These are phyloP conservation scores for Yamadazyma spencermartinsiae DNA, from an alignment of 1,139 yeast genomes.

Conservation along the genomic window DNA sequence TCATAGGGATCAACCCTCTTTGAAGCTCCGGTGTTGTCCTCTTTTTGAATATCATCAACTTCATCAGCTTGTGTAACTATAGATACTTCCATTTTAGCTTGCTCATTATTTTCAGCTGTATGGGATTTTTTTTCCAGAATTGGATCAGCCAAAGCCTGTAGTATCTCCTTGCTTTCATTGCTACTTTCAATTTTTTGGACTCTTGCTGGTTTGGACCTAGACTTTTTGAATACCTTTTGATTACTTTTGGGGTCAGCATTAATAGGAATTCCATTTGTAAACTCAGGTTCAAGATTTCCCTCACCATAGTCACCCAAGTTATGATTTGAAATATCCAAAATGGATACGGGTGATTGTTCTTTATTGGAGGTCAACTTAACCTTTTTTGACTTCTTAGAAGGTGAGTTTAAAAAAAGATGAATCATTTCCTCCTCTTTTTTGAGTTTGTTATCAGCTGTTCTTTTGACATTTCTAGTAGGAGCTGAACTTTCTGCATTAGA, in stretches of 20 bases:
- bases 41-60: not conserved
- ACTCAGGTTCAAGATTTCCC: constrained; percentile 26
- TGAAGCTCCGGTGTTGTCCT: not conserved
- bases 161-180: constrained; percentile 1
- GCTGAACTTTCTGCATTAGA: no score
- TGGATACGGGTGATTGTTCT: constrained; percentile 18
- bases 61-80: not conserved
- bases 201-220: constrained; percentile 3
- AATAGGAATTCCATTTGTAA: constrained; percentile 3
- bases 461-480: not conserved
- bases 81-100: not conserved
- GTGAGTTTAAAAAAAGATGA: constrained; percentile 9
- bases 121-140: constrained; percentile 5
- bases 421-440: constrained; percentile 1
- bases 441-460: not conserved
- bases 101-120: not conserved
- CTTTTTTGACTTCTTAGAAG: constrained; percentile 16
- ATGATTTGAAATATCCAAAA: constrained; percentile 31
- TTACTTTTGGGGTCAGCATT: constrained; percentile 4
- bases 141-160: constrained; percentile 2
- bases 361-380: constrained; percentile 11
- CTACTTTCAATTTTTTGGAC: constrained; percentile 3
- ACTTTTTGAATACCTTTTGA: constrained; percentile 3
- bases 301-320: constrained; percentile 41
- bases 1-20: constrained; percentile 1